Conservation (phyloP, 345 rosid genomes). For the Syzygium grande region DNA sequence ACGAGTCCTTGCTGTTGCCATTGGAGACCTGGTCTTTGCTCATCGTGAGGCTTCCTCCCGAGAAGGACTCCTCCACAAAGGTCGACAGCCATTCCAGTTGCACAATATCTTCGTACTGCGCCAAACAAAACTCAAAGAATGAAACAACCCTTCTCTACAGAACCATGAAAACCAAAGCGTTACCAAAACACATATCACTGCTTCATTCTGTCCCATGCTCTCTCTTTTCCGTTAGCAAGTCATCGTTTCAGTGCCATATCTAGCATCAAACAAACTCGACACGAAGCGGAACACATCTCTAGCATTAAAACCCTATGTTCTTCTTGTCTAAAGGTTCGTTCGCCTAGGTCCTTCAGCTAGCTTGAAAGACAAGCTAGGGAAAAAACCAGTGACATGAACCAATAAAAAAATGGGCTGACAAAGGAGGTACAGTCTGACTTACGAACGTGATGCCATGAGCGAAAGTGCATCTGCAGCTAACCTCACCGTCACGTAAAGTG, state of each 20-base stretch:
- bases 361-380: neutral
- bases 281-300: neutral
- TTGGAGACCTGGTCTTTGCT: neutral
- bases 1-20: neutral
- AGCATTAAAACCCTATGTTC: neutral
- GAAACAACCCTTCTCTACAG: neutral
- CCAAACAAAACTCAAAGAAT: neutral
- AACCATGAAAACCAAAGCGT: neutral
- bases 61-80: constrained; percentile 13
- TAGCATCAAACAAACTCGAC: neutral
- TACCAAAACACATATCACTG: neutral
- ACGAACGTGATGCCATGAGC: neutral
- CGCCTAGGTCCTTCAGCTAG: neutral
- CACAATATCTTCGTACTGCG: constrained; percentile 94
- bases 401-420: too few relatives aligned
- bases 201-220: neutral
- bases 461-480: neutral
- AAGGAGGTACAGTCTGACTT: too few relatives aligned
- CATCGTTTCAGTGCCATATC: neutral
- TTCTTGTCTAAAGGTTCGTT: neutral
- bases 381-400: neutral
- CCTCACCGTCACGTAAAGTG: neutral
- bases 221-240: neutral
- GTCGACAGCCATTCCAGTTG: constrained; percentile 30
- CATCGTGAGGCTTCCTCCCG: constrained; percentile 8